A percentile compares a stretch with the other conserved stretches of the same genome.
phyloP scores from a whole-genome alignment of 352 stramenopile species.

The Thalassiosira livingstoniorum region DNA sequence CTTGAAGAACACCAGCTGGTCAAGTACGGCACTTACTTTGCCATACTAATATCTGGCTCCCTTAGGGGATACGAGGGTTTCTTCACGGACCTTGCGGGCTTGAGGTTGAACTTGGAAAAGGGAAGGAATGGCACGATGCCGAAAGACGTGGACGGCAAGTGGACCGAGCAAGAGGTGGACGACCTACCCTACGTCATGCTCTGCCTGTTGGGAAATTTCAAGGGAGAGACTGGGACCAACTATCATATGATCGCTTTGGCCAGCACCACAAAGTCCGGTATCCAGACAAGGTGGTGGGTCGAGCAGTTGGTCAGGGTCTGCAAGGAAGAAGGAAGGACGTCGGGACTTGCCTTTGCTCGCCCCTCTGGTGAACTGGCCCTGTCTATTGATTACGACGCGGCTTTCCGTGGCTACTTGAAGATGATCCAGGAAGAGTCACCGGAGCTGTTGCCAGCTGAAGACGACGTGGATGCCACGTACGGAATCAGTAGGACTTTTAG shows the following conservation, averaged over 20 bases:
- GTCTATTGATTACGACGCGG: not conserved
- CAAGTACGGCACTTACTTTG: constrained; percentile 13
- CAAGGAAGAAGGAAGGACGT: constrained; percentile 1
- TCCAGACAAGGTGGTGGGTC: constrained; percentile 37
- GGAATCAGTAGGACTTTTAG: not conserved
- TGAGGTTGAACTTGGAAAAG: not conserved
- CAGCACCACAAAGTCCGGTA: constrained; percentile 22
- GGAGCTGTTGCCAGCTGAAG: not conserved
- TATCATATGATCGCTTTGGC: constrained; percentile 34
- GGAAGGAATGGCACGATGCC: not conserved
- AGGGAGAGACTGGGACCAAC: constrained; percentile 14
- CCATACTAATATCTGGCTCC: not conserved
- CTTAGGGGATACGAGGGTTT: constrained; percentile 32
- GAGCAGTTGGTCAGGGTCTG: constrained; percentile 30
- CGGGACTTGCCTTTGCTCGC: not conserved
- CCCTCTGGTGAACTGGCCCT: not conserved
- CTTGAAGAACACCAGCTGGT: not conserved
- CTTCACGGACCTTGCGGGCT: constrained; percentile 13
- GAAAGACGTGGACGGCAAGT: not conserved
- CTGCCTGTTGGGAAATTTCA: constrained; percentile 42
- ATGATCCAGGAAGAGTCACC: not conserved
- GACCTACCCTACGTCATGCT: not conserved
- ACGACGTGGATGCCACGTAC: constrained; percentile 1
- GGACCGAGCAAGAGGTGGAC: not conserved
- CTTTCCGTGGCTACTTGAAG: not conserved